Evolutionary conservation across 345 rosid genomes (phyloP), one percentile per base, ranked within the genome.

Genomic region (Angophora floribunda): DNA sequence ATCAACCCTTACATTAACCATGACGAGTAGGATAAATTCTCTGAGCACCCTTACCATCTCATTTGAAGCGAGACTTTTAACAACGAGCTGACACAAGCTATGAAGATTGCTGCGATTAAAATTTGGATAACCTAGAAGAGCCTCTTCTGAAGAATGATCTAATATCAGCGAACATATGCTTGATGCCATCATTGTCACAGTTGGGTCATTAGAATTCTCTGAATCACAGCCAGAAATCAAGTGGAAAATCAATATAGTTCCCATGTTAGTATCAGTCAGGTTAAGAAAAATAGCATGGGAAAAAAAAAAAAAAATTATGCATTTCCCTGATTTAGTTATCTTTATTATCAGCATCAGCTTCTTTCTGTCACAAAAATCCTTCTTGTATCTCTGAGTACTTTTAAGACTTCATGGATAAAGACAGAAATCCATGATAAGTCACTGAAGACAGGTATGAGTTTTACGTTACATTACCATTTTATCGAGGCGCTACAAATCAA

Each of bases 141-240:
- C 94, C 86, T 92, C 95, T 90, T 97, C 98, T 63, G 99, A 96
- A 85, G 95, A 94, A 57, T 87, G 89, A 88, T 95, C 99, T 65
- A 97, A 90, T 87, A 96, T 89, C 90, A 97, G 89, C 11, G 96
- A 89, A 91, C 96, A 94, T 87, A 98, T 93, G 91, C 97, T 95
- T 85, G 97, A 93, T 89, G 96, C 97, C 99, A 97, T 94, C 96
- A 95, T 92, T 7, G 89, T 70, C 57, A 91, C 86, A 50, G 97
- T 93, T 47, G 88, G 90, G 85, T 97, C 97, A 86, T 88, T 67
- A 70, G 88, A 88, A 85, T 92, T 85, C 89, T 92, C 98, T 97
- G 94, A 70, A 89, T 52, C 70, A 28, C 22, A 89, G 85, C 89
- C 75, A 49, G 36, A 21, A 78, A 53, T 86, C 87, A 51, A 41